Base-by-base conservation (phyloP, 1,284 basidiomycete species). In the Inonotus hispidus region DNA sequence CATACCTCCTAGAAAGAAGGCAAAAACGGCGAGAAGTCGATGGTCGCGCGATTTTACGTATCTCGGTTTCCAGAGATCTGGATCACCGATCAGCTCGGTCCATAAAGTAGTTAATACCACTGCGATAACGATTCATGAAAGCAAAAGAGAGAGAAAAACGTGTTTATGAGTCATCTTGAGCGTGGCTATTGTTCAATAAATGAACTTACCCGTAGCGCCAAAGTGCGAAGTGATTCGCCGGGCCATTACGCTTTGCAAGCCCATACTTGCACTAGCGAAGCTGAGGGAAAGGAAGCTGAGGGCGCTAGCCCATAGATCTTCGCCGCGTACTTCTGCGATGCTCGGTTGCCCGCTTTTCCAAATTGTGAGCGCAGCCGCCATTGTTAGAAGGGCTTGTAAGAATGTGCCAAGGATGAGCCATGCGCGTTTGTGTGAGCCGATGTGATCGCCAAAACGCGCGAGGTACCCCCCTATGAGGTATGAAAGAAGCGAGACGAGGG, bases 71-170 rank as follows among this genome's bases (percentile, higher is more conserved):
- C 85, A 88, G 10, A 93, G 78, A 47, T 82, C 74, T 0, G 92
- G 90, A 70, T 93, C 90, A 56, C 85, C 85, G 77, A 90, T 81
- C 58, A 94, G 82, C 71, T 93, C 90, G 60, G 91, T 89, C 91
- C 91, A 94, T 21, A 91, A 84, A 5, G 90, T 91, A 6, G 89
- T 92, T 21, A 91, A 76, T 53, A 85, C 83, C 58, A 86, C 84
- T 83, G 64, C 32, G 45, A 25, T 47, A 38, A 50, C 63, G 55
- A 54, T 56, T 63, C 41, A 43, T 8, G 46, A 54, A 23, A 16
- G 27, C 8, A 41, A 13, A 49, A 60, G 53, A 43, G n/a, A 21
- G 14, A 14, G 32, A 4, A 32, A 43, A 43, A 43, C 41, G 41
- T 43, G 41, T 43, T n/a, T 14, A 16, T 43, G 16, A 43, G 41